A percentile compares a stretch with the other conserved stretches of the same genome.
phyloP scores from a whole-genome alignment of 2,329 filamentous ascomycete genomes.

The Lizonia empirigonia region DNA sequence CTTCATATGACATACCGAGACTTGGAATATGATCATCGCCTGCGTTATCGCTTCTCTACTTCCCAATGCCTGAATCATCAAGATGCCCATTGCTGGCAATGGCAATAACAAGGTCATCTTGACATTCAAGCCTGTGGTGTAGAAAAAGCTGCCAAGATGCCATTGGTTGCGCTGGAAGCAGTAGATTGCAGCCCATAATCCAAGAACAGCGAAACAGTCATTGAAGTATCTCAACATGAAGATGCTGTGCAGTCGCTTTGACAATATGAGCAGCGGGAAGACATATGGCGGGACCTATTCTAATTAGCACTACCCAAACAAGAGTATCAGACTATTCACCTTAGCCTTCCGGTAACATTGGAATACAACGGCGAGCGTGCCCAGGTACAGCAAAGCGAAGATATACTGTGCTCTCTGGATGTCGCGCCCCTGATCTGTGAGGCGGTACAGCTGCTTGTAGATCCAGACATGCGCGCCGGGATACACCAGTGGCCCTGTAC shows the following conservation, averaged over 20 bases:
- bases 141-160: constrained; percentile 73
- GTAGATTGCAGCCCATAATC: constrained; percentile 81
- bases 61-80: constrained; percentile 76
- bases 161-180: constrained; percentile 76
- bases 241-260: constrained; percentile 91
- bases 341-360: constrained; percentile 77
- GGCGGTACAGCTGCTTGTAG: constrained; percentile 77
- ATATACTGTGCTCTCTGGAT: constrained; percentile 82
- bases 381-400: constrained; percentile 80
- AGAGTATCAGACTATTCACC: constrained; percentile 52
- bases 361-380: constrained; percentile 77
- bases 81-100: constrained; percentile 77
- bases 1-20: constrained; percentile 66
- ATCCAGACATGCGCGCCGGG: constrained; percentile 92
- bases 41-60: constrained; percentile 69
- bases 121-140: constrained; percentile 80
- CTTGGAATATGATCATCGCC: constrained; percentile 72
- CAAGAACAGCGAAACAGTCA: constrained; percentile 85
- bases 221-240: constrained; percentile 95
- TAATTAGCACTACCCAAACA: not conserved
- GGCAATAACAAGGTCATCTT: constrained; percentile 92
- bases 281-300: constrained; percentile 80
- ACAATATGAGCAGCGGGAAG: constrained; percentile 82
- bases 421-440: constrained; percentile 77
- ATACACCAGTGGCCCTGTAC: constrained; percentile 92